Base-by-base conservation (phyloP, 2,329 filamentous ascomycete species). In the Trichoderma endophyticum region DNA sequence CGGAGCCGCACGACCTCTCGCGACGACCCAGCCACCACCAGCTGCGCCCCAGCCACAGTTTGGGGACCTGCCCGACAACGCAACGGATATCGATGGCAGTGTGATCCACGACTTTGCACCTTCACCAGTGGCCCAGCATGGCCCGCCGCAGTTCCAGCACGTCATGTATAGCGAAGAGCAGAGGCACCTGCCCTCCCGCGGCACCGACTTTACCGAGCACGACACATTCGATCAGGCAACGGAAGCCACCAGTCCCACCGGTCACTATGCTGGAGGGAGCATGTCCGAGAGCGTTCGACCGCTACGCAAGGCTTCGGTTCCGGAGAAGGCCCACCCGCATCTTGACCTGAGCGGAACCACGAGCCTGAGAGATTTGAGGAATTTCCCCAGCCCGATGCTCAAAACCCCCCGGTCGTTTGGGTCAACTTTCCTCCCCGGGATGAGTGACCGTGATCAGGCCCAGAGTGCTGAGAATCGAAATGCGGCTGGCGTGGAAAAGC, bases 281-380 rank as follows among this genome's bases (percentile, higher is more conserved):
- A 82, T 93, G 71, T 88, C 90, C 48, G 93, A 95, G 76, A 97
- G 93, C 79, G 89, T 93, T 63, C 88, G 90, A n/a, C 92, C 94
- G 21, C 84, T 97, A 67, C 91, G 92, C 73, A 85, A 86, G 72
- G 80, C 82, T 68, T 73, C 75, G 5, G 34, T 18, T 11, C 69
- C 56, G 18, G 77, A 77, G 8, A 75, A 71, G 8, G 69, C 75
- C 2, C 72, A 72, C 65, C 73, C 81, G 71, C 85, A 82, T 74
- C 85, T 86, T 70, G 88, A 80, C 80, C 86, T 87, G 75, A 88
- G 91, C 73, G 85, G 93, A 24, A 87, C 89, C 72, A 90, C 87
- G 73, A 85, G 84, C 48, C 90, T 89, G 78, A 88, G 86, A 74
- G 83, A 83, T 63, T 81, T 84, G n/a, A 81, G 75, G 11, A 87